phyloP scores from a whole-genome alignment of 108 stramenopile genomes.

The Nitzschia palea region DNA sequence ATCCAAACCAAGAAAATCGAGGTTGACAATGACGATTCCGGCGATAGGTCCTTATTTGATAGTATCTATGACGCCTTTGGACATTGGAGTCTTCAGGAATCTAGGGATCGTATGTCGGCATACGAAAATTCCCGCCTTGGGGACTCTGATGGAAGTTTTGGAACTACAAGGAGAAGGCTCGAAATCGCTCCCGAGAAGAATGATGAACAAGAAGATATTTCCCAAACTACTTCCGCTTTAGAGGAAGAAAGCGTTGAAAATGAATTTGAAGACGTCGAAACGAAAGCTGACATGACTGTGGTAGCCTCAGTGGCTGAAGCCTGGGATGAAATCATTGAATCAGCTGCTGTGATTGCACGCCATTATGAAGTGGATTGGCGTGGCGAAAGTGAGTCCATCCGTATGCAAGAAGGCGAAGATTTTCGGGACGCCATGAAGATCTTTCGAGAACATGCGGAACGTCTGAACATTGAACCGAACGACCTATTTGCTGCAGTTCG shows the following conservation, averaged over 20 bases:
- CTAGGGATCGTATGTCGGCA: neutral
- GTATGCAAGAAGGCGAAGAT: neutral
- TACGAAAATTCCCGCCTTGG: slow-evolving; percentile 6
- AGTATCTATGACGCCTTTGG: neutral
- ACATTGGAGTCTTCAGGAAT: neutral
- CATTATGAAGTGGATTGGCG: neutral
- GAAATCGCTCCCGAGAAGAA: slow-evolving; percentile 6
- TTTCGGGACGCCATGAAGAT: slow-evolving; percentile 2
- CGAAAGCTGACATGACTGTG: neutral
- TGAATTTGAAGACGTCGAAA: neutral
- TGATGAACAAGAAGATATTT: neutral
- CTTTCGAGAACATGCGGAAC: slow-evolving; percentile 5
- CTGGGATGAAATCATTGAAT: slow-evolving; percentile 6
- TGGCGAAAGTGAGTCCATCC: neutral
- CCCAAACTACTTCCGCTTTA: neutral
- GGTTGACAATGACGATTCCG: neutral
- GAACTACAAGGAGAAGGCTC: slow-evolving; percentile 8
- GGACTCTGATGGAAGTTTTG: neutral
- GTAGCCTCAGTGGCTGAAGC: neutral
- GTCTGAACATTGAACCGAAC: neutral
- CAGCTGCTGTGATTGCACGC: slow-evolving; percentile 3
- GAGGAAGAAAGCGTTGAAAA: neutral
- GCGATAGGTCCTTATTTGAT: neutral
- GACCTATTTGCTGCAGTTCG: slow-evolving; percentile 18
- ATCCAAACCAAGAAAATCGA: neutral